Conservation (phyloP, 2,329 filamentous ascomycete genomes). For the Aspergillus fischeri region DNA sequence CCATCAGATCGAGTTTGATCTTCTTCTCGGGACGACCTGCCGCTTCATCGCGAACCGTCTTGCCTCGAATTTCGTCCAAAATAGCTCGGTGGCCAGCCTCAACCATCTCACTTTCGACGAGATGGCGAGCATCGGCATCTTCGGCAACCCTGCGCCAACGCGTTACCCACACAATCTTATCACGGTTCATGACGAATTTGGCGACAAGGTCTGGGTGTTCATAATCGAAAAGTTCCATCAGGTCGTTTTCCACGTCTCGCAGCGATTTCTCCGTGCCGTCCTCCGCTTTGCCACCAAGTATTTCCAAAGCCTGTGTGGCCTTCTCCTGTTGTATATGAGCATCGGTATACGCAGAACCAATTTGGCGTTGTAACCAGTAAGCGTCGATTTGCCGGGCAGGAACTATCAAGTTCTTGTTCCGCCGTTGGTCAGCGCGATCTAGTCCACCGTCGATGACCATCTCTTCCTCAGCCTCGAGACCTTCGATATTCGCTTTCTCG, state of each 20-base stretch:
- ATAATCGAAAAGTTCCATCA: slow-evolving; percentile 98
- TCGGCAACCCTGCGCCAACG: slow-evolving; percentile 78
- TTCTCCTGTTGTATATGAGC: slow-evolving; percentile 92
- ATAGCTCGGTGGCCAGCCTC: slow-evolving; percentile 83
- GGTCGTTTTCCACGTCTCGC: slow-evolving; percentile 92
- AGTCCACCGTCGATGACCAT: slow-evolving; percentile 75
- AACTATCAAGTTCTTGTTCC: slow-evolving; percentile 55
- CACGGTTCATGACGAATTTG: slow-evolving; percentile 84
- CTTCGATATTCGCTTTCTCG: slow-evolving; percentile 41
- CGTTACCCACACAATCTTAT: slow-evolving; percentile 95
- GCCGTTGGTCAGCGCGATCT: slow-evolving; percentile 38
- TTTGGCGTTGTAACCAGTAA: slow-evolving; percentile 93
- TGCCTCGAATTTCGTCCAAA: slow-evolving; percentile 79
- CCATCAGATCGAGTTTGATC: slow-evolving; percentile 80
- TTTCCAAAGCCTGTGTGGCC: slow-evolving; percentile 75
- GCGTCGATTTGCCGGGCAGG: slow-evolving; percentile 89
- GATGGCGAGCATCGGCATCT: slow-evolving; percentile 65
- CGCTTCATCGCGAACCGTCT: slow-evolving; percentile 53
- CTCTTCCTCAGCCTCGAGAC: slow-evolving; percentile 56
- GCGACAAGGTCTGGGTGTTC: slow-evolving; percentile 91
- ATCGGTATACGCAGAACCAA: slow-evolving; percentile 82
- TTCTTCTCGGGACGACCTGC: slow-evolving; percentile 66
- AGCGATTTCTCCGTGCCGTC: slow-evolving; percentile 79
- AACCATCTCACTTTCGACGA: slow-evolving; percentile 85
- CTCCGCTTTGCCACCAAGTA: slow-evolving; percentile 69